Base-by-base conservation (phyloP, 108 stramenopile genomes). In the Parietichytrium sp. region DNA sequence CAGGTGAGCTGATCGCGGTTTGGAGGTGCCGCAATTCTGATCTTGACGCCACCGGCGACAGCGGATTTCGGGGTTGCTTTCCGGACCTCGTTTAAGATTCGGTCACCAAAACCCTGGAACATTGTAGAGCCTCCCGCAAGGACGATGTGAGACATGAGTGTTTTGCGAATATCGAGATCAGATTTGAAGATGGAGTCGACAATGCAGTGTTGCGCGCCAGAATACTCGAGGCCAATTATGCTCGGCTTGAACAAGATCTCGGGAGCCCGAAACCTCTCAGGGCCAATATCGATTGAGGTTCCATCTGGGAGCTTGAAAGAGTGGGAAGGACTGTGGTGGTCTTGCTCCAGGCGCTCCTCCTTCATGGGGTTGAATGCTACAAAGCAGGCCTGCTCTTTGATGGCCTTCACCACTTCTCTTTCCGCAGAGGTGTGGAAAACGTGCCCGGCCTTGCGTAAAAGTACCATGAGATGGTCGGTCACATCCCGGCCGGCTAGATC, bases 401-500 rank as follows among this genome's bases (percentile, higher is more conserved):
- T 96, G 42, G 85, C 90, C 38, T 93, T 90, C 18, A 94, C 95
- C 29, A 97, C 88, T 42, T 97, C 96, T 12, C 81, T 78, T 80
- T 97, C 96, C 2, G 96, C 95, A 4, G 95, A 93, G n/a, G 95
- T 95, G 23, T 92, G 90, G 83, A 97, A 93, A 29, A 89, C 82
- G 79, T 93, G 89, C 18, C 96, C 98, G 45, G 89, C 90, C 79
- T 92, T 86, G 42, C 94, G 87, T 29, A 97, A 88, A 8, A 96
- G 85, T 55, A 94, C 81, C 89, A 95, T 93, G 87, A 97, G 89
- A 27, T 93, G 93, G 20, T 91, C 84, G 25, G 96, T 96, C 18
- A 97, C 94, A 83, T 96, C 96, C n/a, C 94, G 87, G 16, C 98
- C 98, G 8, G 93, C 98, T 4, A 97, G 82, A 86, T 98, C 98